Base-by-base conservation (phyloP, 768 basidiomycete species). In the Leccinum boreale region DNA sequence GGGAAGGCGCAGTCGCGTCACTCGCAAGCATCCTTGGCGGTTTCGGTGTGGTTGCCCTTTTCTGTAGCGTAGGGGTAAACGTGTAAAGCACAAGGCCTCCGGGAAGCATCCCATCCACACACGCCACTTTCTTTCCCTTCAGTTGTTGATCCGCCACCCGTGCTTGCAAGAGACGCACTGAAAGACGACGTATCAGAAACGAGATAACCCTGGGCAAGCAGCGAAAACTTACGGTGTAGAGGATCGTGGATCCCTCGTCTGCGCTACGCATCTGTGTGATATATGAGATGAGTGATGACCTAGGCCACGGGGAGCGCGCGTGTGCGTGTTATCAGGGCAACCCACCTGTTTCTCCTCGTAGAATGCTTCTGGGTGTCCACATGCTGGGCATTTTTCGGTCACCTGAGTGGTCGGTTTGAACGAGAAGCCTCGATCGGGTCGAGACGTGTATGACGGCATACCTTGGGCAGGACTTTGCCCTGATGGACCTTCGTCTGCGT, bases 221-320 rank as follows among this genome's bases (percentile, higher is more conserved):
- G 33, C n/a, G 15, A 50, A 60, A 31, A 79, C 89, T 59, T 69
- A 94, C 94, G n/a, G 87, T 92, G 73, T 95, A 97, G 71, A 96
- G 87, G 65, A 95, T 86, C 12, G 94, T 97, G 31, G 92, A 91
- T 3, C 94, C 94, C 79, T 96, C 94, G 73, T 96, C 94, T 39
- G 92, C 94, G 62, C 92, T 91, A 51, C 94, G 85, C 70, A 91
- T 77, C 90, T 92, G 70, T 42, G 47, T 29, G 52, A 53, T 19
- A 39, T 39, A 44, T 44, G 31, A 26, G 35, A 49, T 56, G 23
- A 52, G 31, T 4, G 3, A 5, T n/a, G 57, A 2, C 42, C 42
- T 44, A 12, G 42, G 42, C 42, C 42, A 44, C 42, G 42, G 19
- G 42, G 42, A 44, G 5, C 42, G 19, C 19, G 42, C 42, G 42